Evolutionary conservation across 1,284 basidiomycete genomes (phyloP).

Genomic region (Ganoderma boninense): DNA sequence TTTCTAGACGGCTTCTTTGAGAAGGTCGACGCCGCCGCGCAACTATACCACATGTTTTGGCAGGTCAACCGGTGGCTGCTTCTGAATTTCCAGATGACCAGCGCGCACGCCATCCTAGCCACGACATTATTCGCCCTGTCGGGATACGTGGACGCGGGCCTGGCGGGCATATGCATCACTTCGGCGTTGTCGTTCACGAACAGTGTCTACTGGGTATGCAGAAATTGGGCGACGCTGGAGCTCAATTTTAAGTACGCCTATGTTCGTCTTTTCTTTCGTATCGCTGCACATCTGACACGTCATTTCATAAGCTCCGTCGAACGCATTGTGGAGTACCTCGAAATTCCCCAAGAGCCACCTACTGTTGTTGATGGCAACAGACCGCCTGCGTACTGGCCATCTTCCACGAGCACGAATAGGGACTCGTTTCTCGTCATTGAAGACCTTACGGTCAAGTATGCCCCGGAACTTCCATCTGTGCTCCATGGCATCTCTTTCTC

Average conservation of each 20-base stretch:
- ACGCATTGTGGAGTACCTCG: conserved; percentile 88
- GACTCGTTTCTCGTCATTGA: conserved; percentile 55
- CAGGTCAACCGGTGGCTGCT: conserved; percentile 85
- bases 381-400: conserved; percentile 89
- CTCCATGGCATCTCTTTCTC: conserved; percentile 79
- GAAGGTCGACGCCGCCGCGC: conserved; percentile 72
- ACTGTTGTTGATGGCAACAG: conserved; percentile 70
- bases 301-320: conserved; percentile 72
- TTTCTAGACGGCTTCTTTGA: conserved; percentile 79
- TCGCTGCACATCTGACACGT: background rate
- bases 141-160: conserved; percentile 73
- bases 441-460: conserved; percentile 83
- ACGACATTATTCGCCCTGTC: conserved; percentile 84
- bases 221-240: conserved; percentile 66
- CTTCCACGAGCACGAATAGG: conserved; percentile 59
- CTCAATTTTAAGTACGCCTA: conserved; percentile 68
- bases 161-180: conserved; percentile 88
- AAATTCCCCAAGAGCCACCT: conserved; percentile 88
- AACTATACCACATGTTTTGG: conserved; percentile 84
- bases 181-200: conserved; percentile 71
- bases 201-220: conserved; percentile 75
- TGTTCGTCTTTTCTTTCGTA: background rate
- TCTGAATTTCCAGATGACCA: conserved; percentile 80
- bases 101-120: conserved; percentile 67
- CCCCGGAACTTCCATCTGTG: conserved; percentile 85